Percentiles rank a stretch among this genome's conserved stretches.
Evolutionary conservation across 805 yeast species (phyloP).

Genomic region (Kurtzmaniella cleridarum): DNA sequence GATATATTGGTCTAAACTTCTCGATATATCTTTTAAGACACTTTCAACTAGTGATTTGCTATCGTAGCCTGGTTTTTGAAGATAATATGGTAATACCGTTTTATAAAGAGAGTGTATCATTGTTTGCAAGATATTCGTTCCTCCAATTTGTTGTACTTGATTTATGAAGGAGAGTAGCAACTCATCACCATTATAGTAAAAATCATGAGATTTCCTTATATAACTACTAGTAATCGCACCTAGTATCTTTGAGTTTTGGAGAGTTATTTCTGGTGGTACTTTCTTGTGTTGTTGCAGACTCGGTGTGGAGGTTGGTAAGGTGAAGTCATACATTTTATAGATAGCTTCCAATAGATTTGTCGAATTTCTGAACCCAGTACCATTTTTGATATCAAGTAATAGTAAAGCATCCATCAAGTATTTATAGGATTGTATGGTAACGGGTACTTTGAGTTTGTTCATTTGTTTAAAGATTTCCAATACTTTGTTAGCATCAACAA

Average conservation of each 20-base stretch:
- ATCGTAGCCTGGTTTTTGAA: not conserved
- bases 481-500: slow-evolving; percentile 17
- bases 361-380: slow-evolving; percentile 12
- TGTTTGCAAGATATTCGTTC: not conserved
- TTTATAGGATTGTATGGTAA: slow-evolving; percentile 25
- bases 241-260: slow-evolving; percentile 1
- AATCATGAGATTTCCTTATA: not conserved
- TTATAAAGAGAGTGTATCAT: slow-evolving; percentile 1
- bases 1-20: not conserved
- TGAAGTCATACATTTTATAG: slow-evolving; percentile 24
- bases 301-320: too few species aligned
- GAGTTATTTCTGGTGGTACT: slow-evolving; percentile 3
- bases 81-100: not conserved
- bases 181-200: not conserved
- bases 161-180: slow-evolving; percentile 1
- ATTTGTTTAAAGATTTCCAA: slow-evolving; percentile 28
- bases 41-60: not conserved
- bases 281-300: slow-evolving; percentile 9
- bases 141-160: slow-evolving; percentile 1
- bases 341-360: slow-evolving; percentile 18
- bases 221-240: slow-evolving; percentile 7
- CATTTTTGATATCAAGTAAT: slow-evolving; percentile 10
- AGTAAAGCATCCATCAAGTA: slow-evolving; percentile 26
- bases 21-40: slow-evolving; percentile 1
- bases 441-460: slow-evolving; percentile 19